Percentiles rank a stretch among this genome's conserved stretches.
Conservation (phyloP, 2,329 filamentous ascomycete species). For the Aspergillus fructus region DNA sequence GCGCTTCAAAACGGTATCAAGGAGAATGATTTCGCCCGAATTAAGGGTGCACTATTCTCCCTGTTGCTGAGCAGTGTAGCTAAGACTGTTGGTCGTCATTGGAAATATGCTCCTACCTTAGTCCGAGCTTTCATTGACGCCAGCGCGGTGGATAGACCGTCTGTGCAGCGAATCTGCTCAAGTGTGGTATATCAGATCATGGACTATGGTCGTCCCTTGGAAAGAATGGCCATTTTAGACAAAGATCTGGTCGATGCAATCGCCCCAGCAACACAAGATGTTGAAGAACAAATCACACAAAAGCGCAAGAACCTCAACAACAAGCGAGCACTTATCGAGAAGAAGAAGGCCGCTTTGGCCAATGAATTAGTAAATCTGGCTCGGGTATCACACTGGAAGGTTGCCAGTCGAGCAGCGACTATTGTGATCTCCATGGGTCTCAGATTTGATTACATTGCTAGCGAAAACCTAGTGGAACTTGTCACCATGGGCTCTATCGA, state of each 20-base stretch:
- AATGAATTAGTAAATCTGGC: slow-evolving; percentile 77
- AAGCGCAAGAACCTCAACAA: slow-evolving; percentile 73
- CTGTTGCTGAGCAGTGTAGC: slow-evolving; percentile 83
- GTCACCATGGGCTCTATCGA: slow-evolving; percentile 82
- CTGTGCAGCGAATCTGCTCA: slow-evolving; percentile 84
- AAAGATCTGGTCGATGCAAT: slow-evolving; percentile 69
- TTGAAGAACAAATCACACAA: slow-evolving; percentile 53
- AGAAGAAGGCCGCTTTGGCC: slow-evolving; percentile 76
- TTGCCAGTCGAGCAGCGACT: slow-evolving; percentile 82
- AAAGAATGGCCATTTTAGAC: slow-evolving; percentile 81
- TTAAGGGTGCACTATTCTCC: slow-evolving; percentile 93
- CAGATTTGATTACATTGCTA: slow-evolving; percentile 85
- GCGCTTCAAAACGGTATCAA: slow-evolving; percentile 76
- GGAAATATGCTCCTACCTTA: slow-evolving; percentile 89
- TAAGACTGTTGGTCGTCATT: slow-evolving; percentile 85
- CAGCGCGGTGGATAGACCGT: slow-evolving; percentile 86
- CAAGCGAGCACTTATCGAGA: slow-evolving; percentile 75
- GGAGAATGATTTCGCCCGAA: slow-evolving; percentile 78
- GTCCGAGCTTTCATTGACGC: slow-evolving; percentile 89
- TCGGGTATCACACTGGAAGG: slow-evolving; percentile 89
- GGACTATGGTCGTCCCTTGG: slow-evolving; percentile 86
- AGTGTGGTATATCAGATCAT: slow-evolving; percentile 81
- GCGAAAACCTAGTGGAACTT: slow-evolving; percentile 77
- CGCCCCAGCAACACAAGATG: slow-evolving; percentile 62
- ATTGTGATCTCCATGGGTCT: slow-evolving; percentile 89